Conservation (phyloP, 2,329 filamentous ascomycete genomes). For the Aspergillus sp. region DNA sequence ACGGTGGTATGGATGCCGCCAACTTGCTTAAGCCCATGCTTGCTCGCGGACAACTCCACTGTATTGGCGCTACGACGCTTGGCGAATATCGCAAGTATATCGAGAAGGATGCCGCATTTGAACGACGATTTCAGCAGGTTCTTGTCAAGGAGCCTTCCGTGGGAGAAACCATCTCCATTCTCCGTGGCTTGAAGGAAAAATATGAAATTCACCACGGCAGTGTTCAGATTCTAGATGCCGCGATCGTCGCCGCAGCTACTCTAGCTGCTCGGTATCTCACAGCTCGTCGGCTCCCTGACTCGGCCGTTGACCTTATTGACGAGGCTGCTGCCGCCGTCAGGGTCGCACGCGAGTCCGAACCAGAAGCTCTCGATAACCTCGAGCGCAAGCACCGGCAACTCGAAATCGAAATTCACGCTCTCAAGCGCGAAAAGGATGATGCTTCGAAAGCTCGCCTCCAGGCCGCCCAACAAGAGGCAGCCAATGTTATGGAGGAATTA, state of each 20-base stretch:
- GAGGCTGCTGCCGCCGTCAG: constrained; percentile 96
- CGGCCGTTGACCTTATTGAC: constrained; percentile 93
- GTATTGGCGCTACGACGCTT: constrained; percentile 94
- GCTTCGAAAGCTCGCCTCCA: constrained; percentile 80
- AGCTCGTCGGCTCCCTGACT: constrained; percentile 85
- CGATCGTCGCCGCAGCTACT: constrained; percentile 86
- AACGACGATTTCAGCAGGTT: constrained; percentile 97
- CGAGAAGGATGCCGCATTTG: constrained; percentile 96
- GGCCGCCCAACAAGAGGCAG: constrained; percentile 83
- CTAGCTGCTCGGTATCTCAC: constrained; percentile 93
- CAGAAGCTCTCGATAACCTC: constrained; percentile 90
- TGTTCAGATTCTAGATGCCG: constrained; percentile 92
- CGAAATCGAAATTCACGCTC: constrained; percentile 94
- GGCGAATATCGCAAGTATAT: constrained; percentile 98
- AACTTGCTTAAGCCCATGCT: constrained; percentile 98
- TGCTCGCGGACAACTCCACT: constrained; percentile 92
- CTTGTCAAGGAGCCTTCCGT: constrained; percentile 92
- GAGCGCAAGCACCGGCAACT: constrained; percentile 88
- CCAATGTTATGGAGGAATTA: constrained; percentile 91
- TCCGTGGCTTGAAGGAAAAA: constrained; percentile 96
- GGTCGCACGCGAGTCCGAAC: constrained; percentile 92
- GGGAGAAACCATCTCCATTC: constrained; percentile 89
- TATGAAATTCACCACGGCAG: constrained; percentile 93
- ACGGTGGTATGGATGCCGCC: constrained; percentile 97
- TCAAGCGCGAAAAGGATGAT: constrained; percentile 91